These are phyloP conservation scores for Leishmania amazonensis DNA, from an alignment of 208 protist genomes.

Conservation along the genomic window DNA sequence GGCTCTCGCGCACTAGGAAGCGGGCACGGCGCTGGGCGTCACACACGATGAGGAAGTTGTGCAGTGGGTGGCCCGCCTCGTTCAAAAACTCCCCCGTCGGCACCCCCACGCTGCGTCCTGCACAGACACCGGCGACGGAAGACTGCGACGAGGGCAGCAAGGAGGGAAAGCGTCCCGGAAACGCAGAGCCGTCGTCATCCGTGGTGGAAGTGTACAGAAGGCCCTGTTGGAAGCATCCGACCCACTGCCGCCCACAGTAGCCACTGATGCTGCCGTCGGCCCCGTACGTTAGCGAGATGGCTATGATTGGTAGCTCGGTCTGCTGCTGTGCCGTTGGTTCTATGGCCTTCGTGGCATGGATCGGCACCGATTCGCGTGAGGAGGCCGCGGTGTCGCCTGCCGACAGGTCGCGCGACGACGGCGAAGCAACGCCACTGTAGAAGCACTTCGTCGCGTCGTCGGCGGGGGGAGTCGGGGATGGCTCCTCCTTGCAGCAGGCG, in stretches of 20 bases:
- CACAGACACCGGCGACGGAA: not conserved
- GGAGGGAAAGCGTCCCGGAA: not conserved
- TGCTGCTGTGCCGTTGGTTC: not conserved
- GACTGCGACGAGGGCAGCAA: not conserved
- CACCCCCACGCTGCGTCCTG: not conserved
- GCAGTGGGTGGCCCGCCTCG: conserved; percentile 64
- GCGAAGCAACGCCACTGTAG: not conserved
- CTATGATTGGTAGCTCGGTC: conserved; percentile 10
- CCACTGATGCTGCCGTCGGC: conserved; percentile 39
- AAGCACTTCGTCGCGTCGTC: not conserved
- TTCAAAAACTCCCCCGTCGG: conserved; percentile 50
- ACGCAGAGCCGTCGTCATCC: not conserved
- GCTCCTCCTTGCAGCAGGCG: not conserved
- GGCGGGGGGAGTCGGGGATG: not conserved
- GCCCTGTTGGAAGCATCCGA: conserved; percentile 29
- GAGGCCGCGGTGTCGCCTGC: not conserved
- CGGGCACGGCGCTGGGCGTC: conserved; percentile 48
- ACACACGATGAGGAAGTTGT: conserved; percentile 61
- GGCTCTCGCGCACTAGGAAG: conserved; percentile 57
- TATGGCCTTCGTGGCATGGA: not conserved
- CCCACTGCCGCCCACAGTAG: conserved; percentile 31
- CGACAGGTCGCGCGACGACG: not conserved
- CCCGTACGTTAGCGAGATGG: conserved; percentile 31
- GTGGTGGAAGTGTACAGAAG: conserved; percentile 15
- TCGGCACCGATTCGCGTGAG: conserved; percentile 1